Conservation (phyloP, 805 yeast species). For the Candida ortonii region DNA sequence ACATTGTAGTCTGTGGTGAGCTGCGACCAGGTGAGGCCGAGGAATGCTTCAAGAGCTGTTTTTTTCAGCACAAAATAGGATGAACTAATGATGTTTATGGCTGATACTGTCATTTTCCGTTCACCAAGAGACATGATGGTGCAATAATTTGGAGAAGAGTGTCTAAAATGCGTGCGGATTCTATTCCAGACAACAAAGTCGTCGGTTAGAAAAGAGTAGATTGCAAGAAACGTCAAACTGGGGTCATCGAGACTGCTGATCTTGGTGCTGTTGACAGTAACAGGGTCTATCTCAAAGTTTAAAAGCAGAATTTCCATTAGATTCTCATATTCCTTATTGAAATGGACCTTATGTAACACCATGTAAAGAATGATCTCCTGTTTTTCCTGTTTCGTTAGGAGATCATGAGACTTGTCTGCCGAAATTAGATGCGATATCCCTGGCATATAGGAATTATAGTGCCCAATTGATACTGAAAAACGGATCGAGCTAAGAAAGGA, state of each 20-base stretch:
- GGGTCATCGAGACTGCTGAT: slow-evolving; percentile 1
- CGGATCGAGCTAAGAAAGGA: slow-evolving; percentile 50
- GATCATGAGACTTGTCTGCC: slow-evolving; percentile 14
- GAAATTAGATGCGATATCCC: slow-evolving; percentile 43
- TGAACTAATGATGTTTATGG: slow-evolving; percentile 33
- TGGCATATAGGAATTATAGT: slow-evolving; percentile 55
- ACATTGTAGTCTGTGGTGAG: slow-evolving; percentile 25
- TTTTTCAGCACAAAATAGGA: slow-evolving; percentile 40
- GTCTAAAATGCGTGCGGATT: slow-evolving; percentile 15
- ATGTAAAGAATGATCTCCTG: slow-evolving; percentile 41
- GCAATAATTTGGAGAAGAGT: slow-evolving; percentile 12
- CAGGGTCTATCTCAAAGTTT: slow-evolving; percentile 8
- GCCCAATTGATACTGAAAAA: slow-evolving; percentile 43
- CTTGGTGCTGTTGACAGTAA: background rate
- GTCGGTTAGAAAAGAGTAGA: slow-evolving; percentile 30
- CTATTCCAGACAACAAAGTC: slow-evolving; percentile 35
- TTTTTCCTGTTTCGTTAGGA: slow-evolving; percentile 33
- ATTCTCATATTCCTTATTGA: slow-evolving; percentile 31
- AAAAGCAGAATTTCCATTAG: slow-evolving; percentile 31
- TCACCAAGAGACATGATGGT: slow-evolving; percentile 45
- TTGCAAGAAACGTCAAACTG: slow-evolving; percentile 5
- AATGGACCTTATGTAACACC: slow-evolving; percentile 45
- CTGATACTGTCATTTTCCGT: slow-evolving; percentile 30
- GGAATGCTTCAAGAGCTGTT: slow-evolving; percentile 27
- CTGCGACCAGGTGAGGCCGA: slow-evolving; percentile 31